These are phyloP conservation scores for Plectosphaerella cucumerina DNA, from an alignment of 2,329 filamentous ascomycete species.

Conservation along the genomic window DNA sequence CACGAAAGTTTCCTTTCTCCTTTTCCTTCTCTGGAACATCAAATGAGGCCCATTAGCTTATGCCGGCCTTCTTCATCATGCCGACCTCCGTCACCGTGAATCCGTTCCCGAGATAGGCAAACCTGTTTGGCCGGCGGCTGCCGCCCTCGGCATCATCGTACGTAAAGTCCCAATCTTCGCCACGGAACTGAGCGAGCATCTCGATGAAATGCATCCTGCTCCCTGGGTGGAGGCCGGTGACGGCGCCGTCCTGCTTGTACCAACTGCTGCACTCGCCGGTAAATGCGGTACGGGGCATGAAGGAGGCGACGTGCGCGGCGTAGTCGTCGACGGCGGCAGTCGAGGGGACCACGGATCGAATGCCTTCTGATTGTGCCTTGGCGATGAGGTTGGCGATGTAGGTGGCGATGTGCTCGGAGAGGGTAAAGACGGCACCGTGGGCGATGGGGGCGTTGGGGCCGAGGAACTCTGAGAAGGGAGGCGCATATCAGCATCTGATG, in stretches of 20 bases:
- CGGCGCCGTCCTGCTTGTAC: constrained; percentile 47
- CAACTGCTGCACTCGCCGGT: constrained; percentile 42
- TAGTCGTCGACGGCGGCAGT: constrained; percentile 45
- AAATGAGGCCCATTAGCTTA: neutral
- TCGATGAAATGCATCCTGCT: constrained; percentile 49
- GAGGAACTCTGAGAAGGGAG: constrained; percentile 35
- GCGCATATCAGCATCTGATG: constrained; percentile 1
- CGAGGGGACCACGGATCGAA: constrained; percentile 41
- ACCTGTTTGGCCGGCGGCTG: constrained; percentile 33
- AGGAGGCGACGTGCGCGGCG: constrained; percentile 40
- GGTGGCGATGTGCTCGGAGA: constrained; percentile 45
- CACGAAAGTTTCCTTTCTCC: too few relatives aligned
- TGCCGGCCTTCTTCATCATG: constrained; percentile 5
- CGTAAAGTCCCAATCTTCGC: constrained; percentile 50
- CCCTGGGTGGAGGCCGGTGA: constrained; percentile 46
- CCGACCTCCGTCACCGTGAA: constrained; percentile 40
- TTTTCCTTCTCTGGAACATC: neutral
- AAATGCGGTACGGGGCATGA: constrained; percentile 52
- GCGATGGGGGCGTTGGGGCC: constrained; percentile 48
- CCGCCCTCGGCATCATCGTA: constrained; percentile 23
- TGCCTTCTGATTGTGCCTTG: constrained; percentile 46
- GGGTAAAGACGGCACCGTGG: constrained; percentile 46
- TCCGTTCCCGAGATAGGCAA: constrained; percentile 49
- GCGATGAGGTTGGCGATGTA: constrained; percentile 44
- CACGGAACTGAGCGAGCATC: constrained; percentile 45